These are phyloP conservation scores for Chaetomiaceae sp. DNA, from an alignment of 2,329 filamentous ascomycete genomes.

Conservation along the genomic window DNA sequence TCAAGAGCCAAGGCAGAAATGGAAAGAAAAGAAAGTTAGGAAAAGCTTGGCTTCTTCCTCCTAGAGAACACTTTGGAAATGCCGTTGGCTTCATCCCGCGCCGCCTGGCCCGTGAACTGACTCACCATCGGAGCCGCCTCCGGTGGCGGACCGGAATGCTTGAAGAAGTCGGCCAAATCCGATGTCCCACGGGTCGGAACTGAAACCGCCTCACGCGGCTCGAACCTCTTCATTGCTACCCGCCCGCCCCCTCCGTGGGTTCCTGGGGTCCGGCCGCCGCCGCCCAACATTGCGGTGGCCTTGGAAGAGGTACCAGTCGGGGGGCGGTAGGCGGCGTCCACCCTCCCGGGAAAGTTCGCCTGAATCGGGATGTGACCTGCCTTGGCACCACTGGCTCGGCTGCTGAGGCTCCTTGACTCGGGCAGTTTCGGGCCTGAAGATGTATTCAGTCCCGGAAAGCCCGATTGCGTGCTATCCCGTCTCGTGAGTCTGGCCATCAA, in stretches of 20 bases:
- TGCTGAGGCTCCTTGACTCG: constrained; percentile 36
- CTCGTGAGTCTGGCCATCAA: constrained; percentile 55
- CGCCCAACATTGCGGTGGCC: constrained; percentile 8
- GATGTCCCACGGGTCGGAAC: constrained; percentile 46
- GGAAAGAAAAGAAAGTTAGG: background rate
- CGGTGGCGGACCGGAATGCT: constrained; percentile 60
- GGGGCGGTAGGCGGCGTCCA: constrained; percentile 38
- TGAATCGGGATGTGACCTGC: constrained; percentile 50
- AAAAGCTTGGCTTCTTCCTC: constrained; percentile 41
- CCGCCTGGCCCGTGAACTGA: constrained; percentile 25
- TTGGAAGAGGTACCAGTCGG: constrained; percentile 11
- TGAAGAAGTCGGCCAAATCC: constrained; percentile 69
- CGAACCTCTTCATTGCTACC: constrained; percentile 53
- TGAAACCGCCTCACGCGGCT: constrained; percentile 49
- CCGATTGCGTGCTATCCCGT: constrained; percentile 33
- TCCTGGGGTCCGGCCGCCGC: constrained; percentile 1
- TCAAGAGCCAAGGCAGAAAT: no score
- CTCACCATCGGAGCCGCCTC: constrained; percentile 24
- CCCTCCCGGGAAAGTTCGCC: constrained; percentile 42
- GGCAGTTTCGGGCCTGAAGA: constrained; percentile 23
- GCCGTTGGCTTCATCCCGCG: constrained; percentile 37
- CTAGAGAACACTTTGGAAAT: constrained; percentile 47
- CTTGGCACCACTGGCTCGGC: constrained; percentile 34
- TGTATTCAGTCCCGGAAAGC: constrained; percentile 28
- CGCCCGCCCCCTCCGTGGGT: constrained; percentile 31